Percentiles rank a stretch among this genome's conserved stretches.
Evolutionary conservation across 305 asterid genomes (phyloP).

Genomic region (Fraxinus angustifolia): DNA sequence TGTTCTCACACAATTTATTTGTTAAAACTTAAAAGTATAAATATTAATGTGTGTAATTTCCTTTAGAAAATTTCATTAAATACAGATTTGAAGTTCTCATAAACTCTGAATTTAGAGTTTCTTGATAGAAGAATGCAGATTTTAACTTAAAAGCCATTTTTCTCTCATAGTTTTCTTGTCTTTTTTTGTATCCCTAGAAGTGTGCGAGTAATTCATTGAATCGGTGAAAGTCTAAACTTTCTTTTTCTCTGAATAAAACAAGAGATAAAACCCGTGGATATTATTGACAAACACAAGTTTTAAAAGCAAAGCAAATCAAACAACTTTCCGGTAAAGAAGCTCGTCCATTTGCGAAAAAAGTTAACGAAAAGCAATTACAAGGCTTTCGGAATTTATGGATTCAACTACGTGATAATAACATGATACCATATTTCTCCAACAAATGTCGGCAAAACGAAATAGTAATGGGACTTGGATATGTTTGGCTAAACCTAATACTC

Average conservation of each 20-base stretch:
- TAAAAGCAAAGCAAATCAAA: background rate
- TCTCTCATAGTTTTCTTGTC: background rate
- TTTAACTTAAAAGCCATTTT: background rate
- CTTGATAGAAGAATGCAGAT: background rate
- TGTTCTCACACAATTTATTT: background rate
- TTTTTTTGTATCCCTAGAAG: background rate
- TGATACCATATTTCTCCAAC: background rate
- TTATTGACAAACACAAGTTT: background rate
- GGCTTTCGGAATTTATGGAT: too few species aligned
- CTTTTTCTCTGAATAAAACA: background rate
- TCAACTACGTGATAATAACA: background rate
- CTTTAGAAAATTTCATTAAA: too few species aligned
- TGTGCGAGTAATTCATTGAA: background rate
- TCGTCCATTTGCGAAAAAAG: background rate
- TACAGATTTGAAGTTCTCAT: too few species aligned
- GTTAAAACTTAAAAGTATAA: too few species aligned
- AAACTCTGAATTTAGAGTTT: too few species aligned
- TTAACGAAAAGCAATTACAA: background rate
- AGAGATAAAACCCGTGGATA: background rate
- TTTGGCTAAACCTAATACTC: background rate
- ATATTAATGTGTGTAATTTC: too few species aligned
- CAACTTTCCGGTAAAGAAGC: background rate
- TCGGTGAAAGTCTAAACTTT: background rate
- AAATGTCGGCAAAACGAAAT: background rate
- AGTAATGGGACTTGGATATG: background rate